phyloP scores from a whole-genome alignment of 768 basidiomycete species.

The Kwoniella pini region DNA sequence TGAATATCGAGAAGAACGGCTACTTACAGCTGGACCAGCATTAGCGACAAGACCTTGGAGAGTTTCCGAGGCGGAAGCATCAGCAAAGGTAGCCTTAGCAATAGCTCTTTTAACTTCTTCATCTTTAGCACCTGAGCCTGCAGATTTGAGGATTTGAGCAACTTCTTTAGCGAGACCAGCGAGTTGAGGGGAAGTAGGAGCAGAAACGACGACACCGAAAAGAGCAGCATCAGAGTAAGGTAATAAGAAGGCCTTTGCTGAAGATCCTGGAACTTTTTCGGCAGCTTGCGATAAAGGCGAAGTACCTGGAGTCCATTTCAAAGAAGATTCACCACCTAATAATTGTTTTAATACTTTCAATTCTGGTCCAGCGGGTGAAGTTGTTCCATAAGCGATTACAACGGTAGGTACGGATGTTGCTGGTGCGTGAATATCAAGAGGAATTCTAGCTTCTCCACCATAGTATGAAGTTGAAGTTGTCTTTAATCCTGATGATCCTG shows the following conservation, averaged over 20 bases:
- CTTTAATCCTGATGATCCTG: conserved; percentile 52
- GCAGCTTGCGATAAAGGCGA: conserved; percentile 67
- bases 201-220: conserved; percentile 79
- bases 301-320: conserved; percentile 82
- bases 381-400: conserved; percentile 84
- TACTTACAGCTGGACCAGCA: conserved; percentile 66
- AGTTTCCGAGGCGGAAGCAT: conserved; percentile 69
- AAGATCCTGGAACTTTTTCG: conserved; percentile 60
- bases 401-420: conserved; percentile 64
- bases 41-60: conserved; percentile 66
- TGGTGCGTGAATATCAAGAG: conserved; percentile 58
- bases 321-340: conserved; percentile 71
- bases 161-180: conserved; percentile 57
- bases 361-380: conserved; percentile 64
- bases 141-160: conserved; percentile 67
- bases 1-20: background rate
- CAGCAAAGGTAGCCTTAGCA: conserved; percentile 82
- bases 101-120: conserved; percentile 79
- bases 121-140: conserved; percentile 58
- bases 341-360: conserved; percentile 77
- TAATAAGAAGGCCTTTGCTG: conserved; percentile 72
- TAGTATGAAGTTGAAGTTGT: conserved; percentile 63
- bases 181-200: conserved; percentile 64
- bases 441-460: conserved; percentile 84
- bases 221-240: conserved; percentile 91